Evolutionary conservation across 176 grass and related monocot genomes (phyloP), one percentile per base, ranked within the genome.

Genomic region (Oryza longistaminata): DNA sequence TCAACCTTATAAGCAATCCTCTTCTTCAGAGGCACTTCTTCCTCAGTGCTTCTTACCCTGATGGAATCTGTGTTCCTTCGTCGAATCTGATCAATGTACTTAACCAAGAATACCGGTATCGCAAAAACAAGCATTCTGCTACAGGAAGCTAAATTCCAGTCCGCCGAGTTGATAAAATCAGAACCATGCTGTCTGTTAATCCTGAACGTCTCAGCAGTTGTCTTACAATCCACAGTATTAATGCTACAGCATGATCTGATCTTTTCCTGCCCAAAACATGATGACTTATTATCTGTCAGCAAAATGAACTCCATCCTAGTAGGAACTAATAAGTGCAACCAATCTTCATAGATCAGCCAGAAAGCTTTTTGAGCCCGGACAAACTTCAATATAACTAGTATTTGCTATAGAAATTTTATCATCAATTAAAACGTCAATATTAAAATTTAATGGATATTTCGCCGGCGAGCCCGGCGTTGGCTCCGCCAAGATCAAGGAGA

Each of bases 1-100:
- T 98, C 93, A 26, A 95, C 93, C 68, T 87, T 90, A 55, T 95
- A 98, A 33, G 96, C 96, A 78, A 98, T 95, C 79, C 90, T 79
- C 85, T 98, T 98, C 85, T 98, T 95, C 8, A 98, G 73, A 13
- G 91, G 91, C 13, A 95, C 93, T 75, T 90, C 91, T 70, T 98
- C 93, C 73, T 95, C 93, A 0, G 68, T 86, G 17, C 49, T 62
- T 55, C 81, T 88, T 4, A 11, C 8, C 21, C 78, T 37, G 31
- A 85, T 49, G 24, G 82, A 83, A 52, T 71, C 43, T 17, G 58
- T 24, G 52, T 81, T 88, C 52, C 75, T 73, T 27, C 52, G 68
- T 26, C 88, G 86, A 19, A 95, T 49, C 53, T 89, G 89, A 37
- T 90, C 91, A 48, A 87, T 26, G 66, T 83, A 95, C 82, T 95